Evolutionary conservation across 2,329 filamentous ascomycete genomes (phyloP), one percentile per base, ranked within the genome.

Genomic region (Zymoseptoria brevis): DNA sequence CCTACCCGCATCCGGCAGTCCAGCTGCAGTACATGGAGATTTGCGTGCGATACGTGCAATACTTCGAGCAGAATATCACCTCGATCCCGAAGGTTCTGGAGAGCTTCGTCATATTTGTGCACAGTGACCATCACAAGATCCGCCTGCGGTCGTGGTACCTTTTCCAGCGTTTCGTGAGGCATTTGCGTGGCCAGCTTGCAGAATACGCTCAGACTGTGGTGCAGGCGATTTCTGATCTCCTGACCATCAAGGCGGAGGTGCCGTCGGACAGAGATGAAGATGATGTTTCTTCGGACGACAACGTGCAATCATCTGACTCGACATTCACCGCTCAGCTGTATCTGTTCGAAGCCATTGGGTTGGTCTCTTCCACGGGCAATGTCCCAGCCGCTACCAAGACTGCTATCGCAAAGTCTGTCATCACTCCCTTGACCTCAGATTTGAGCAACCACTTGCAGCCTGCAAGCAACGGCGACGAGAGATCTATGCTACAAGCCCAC

Each of bases 21-120:
- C 85, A 96, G 64, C 80, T 99, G 21, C 91, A 96, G 75, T 99
- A 96, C 71, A 96, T 99, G 92, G 94, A 99, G 74, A 96, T 96
- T 41, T 96, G 92, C 73, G 92, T 96, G 57, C 87, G 94, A 55
- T 99, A 99, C 75, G 89, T 87, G 72, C 84, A 86, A 26, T 96
- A 96, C 74, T 97, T 99, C 72, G 92, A 97, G 71, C 85, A 85
- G 58, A 89, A 96, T 70, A 81, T 86, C 29, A 80, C 87, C 21
- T 86, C 90, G 61, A 95, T 97, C 54, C 89, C 90, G 1, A 87
- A 87, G 64, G 90, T 94, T 1, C 80, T 99, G 50, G 91, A 96
- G 69, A 91, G 88, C 71, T 97, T 99, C 74, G 89, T 99, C 52
- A 85, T 87, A 11, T 83, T 96, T 53, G 89, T 94, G 3, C 95